These are phyloP conservation scores for Vanrija sp. DNA, from an alignment of 1,284 basidiomycete genomes.

Conservation along the genomic window DNA sequence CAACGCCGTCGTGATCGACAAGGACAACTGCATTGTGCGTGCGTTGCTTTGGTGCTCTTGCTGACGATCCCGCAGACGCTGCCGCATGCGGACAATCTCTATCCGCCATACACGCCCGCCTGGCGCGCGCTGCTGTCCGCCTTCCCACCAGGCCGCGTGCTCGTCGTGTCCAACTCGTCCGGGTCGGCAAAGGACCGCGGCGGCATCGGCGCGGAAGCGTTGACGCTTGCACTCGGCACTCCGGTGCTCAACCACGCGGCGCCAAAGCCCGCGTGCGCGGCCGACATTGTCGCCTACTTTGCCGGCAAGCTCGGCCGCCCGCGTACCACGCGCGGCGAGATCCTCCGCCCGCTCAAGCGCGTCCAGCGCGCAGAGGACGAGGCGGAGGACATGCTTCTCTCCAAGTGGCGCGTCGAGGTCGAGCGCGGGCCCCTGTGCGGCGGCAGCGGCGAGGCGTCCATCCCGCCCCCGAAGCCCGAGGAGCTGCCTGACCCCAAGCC, in stretches of 20 bases:
- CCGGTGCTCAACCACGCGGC: conserved; percentile 75
- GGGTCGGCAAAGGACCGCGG: conserved; percentile 75
- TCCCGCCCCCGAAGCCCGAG: background rate
- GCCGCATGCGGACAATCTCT: conserved; percentile 66
- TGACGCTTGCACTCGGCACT: conserved; percentile 68
- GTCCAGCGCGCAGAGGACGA: conserved; percentile 20
- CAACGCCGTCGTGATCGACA: conserved; percentile 86
- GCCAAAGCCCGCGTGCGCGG: conserved; percentile 76
- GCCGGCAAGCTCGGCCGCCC: conserved; percentile 27
- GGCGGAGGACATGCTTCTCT: conserved; percentile 23
- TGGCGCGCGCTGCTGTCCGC: conserved; percentile 70
- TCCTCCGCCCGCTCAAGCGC: background rate
- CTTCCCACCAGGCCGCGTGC: conserved; percentile 73
- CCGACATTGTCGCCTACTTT: conserved; percentile 63
- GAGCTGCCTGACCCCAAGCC: background rate
- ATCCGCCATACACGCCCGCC: conserved; percentile 70
- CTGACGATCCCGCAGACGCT: conserved; percentile 57
- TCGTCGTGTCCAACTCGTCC: conserved; percentile 92
- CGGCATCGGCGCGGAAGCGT: conserved; percentile 79
- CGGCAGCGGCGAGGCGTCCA: conserved; percentile 19
- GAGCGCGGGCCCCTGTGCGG: conserved; percentile 37
- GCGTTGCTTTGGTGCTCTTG: too few species aligned
- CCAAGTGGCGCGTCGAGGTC: conserved; percentile 25
- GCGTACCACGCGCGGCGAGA: background rate
- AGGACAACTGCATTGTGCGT: conserved; percentile 87